Conservation (phyloP, 2,329 filamentous ascomycete genomes). For the Fusarium nurragi region DNA sequence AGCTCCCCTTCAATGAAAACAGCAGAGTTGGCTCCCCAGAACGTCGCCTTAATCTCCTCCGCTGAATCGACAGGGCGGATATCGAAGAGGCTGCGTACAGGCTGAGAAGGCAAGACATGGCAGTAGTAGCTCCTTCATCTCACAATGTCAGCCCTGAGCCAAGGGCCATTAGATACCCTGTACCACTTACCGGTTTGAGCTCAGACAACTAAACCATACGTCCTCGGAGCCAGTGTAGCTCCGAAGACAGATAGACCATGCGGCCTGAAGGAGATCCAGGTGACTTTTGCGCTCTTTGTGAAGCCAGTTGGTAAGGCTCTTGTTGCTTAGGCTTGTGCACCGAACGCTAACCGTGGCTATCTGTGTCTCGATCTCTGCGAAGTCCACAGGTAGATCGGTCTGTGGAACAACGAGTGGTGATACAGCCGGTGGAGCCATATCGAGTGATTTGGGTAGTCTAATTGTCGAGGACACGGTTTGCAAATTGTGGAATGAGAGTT, state of each 20-base stretch:
- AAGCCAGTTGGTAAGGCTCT: background rate
- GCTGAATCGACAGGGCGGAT: background rate
- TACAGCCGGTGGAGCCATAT: background rate
- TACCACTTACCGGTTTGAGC: background rate
- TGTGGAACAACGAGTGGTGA: background rate
- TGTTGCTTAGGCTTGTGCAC: background rate
- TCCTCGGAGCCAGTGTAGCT: conserved; percentile 8
- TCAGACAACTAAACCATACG: background rate
- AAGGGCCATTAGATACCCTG: background rate
- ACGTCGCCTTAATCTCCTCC: background rate
- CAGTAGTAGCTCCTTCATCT: background rate
- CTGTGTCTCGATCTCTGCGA: background rate
- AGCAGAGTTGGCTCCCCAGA: background rate
- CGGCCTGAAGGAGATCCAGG: background rate
- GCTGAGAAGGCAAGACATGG: background rate
- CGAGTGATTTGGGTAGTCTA: no score
- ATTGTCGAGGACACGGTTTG: background rate
- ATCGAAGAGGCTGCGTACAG: background rate
- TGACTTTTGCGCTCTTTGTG: background rate
- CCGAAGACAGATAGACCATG: background rate
- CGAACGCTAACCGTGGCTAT: background rate
- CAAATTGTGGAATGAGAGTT: background rate
- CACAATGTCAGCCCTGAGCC: background rate
- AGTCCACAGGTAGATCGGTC: background rate
- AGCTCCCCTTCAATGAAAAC: background rate